Evolutionary conservation across 495 filamentous ascomycete species (phyloP), one percentile per base, ranked within the genome.

Genomic region (Aspergillus kassunensis): DNA sequence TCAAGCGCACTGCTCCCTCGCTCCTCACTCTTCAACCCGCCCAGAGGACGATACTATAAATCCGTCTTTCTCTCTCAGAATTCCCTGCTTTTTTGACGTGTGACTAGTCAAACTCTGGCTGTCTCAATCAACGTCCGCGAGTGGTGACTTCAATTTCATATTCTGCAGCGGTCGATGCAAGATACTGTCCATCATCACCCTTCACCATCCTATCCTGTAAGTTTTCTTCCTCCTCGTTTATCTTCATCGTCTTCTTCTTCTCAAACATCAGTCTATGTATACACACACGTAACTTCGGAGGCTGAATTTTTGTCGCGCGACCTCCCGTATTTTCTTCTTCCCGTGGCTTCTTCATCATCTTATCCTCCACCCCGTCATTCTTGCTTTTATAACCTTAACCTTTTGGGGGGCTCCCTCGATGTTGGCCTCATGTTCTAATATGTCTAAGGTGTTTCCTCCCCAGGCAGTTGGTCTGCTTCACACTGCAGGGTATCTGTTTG

Each of bases 131-230:
- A 61, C 58, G 52, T 57, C 52, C 29, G 55, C 27, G 51, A 45
- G 44, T 58, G 58, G 40, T 53, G 48, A 52, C 51, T 49, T 36
- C 41, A 37, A 24, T 35, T 21, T 57, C 52, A 35, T 35, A 50
- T n/a, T 45, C 50, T 59, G 56, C 60, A 58, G 51, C 36, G 30
- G 40, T 55, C 35, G 44, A 58, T 55, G 55, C 55, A 53, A 50
- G 45, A 56, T 58, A 62, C 42, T 24, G 46, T 42, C 44, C 46
- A 33, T 39, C 5, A 24, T 44, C 43, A 21, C 12, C n/a, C n/a
- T n/a, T n/a, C n/a, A n/a, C n/a, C n/a, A n/a, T 23, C 37, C 36
- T 11, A 4, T 37, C 18, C 35, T 34, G 40, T 41, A 41, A 29
- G 25, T 42, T 43, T 25, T 23, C 36, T 31, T 51, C 30, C 19